Evolutionary conservation across 805 yeast species (phyloP).

Genomic region (Starmera caribaea): DNA sequence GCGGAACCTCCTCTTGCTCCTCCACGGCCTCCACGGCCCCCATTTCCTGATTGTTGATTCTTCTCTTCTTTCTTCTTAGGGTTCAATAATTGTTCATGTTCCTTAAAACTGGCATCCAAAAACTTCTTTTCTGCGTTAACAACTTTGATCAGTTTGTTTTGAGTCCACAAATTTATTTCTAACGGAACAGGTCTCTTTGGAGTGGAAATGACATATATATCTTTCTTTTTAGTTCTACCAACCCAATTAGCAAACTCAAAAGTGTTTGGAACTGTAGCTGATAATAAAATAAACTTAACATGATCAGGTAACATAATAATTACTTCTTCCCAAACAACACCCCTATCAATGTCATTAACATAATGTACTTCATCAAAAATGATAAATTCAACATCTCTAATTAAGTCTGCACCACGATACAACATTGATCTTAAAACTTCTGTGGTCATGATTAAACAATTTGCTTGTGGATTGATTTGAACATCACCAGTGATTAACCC

Average conservation of each 20-base stretch:
- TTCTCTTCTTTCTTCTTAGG: constrained; percentile 28
- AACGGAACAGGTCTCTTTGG: constrained; percentile 95
- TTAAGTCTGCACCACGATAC: constrained; percentile 91
- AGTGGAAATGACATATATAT: constrained; percentile 92
- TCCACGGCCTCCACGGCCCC: constrained; percentile 30
- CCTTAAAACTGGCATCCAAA: constrained; percentile 49
- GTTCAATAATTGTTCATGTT: constrained; percentile 45
- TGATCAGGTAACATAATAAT: constrained; percentile 97
- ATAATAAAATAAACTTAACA: constrained; percentile 78
- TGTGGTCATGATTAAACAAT: constrained; percentile 95
- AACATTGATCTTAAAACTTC: constrained; percentile 93
- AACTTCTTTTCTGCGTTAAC: constrained; percentile 70
- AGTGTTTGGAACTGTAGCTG: constrained; percentile 99
- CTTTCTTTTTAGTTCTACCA: constrained; percentile 92
- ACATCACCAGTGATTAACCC: constrained; percentile 98
- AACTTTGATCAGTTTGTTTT: constrained; percentile 58
- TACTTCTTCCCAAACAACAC: constrained; percentile 99
- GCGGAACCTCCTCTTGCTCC: constrained; percentile 28
- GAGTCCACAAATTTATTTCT: constrained; percentile 81
- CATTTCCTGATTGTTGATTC: constrained; percentile 32
- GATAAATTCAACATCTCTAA: constrained; percentile 95
- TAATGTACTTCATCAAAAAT: constrained; percentile 98
- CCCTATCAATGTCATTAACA: constrained; percentile 93
- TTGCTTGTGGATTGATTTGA: constrained; percentile 93
- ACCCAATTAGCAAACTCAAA: constrained; percentile 98